Conservation (phyloP, 164 flowering plant genomes). For the Annona cherimola region DNA sequence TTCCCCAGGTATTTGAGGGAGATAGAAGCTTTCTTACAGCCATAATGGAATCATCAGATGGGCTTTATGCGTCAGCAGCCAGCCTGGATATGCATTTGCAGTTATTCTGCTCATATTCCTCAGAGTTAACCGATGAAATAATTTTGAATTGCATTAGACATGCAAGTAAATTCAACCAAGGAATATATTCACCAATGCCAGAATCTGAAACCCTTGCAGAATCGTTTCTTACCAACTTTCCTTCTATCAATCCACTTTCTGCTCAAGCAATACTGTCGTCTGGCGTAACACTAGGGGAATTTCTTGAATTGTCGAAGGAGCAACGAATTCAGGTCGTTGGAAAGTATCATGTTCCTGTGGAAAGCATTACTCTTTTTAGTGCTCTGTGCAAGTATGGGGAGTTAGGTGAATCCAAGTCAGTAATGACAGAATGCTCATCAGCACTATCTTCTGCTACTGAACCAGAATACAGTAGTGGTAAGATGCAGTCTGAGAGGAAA, state of each 20-base stretch:
- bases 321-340: constrained; percentile 36
- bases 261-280: constrained; percentile 85
- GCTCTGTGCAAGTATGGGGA: constrained; percentile 74
- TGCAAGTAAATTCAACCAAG: constrained; percentile 32
- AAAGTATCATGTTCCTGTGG: constrained; percentile 61
- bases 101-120: constrained; percentile 66
- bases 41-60: constrained; percentile 89
- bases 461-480: constrained; percentile 35
- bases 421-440: constrained; percentile 87
- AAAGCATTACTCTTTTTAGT: constrained; percentile 57
- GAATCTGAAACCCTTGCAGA: constrained; percentile 92
- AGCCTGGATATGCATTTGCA: constrained; percentile 77
- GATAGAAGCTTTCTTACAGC: constrained; percentile 52
- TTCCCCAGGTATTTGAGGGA: constrained; percentile 78
- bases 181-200: constrained; percentile 58
- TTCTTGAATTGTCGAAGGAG: constrained; percentile 51
- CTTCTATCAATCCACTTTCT: constrained; percentile 84
- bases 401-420: constrained; percentile 76
- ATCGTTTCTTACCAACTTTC: constrained; percentile 78
- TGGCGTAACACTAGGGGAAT: constrained; percentile 45
- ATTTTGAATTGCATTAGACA: constrained; percentile 52
- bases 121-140: constrained; percentile 77
- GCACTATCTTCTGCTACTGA: constrained; percentile 70
- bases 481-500: constrained; percentile 35
- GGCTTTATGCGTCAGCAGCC: constrained; percentile 87